phyloP scores from a whole-genome alignment of 1,284 basidiomycete genomes.

The Heterobasidion irregulare region DNA sequence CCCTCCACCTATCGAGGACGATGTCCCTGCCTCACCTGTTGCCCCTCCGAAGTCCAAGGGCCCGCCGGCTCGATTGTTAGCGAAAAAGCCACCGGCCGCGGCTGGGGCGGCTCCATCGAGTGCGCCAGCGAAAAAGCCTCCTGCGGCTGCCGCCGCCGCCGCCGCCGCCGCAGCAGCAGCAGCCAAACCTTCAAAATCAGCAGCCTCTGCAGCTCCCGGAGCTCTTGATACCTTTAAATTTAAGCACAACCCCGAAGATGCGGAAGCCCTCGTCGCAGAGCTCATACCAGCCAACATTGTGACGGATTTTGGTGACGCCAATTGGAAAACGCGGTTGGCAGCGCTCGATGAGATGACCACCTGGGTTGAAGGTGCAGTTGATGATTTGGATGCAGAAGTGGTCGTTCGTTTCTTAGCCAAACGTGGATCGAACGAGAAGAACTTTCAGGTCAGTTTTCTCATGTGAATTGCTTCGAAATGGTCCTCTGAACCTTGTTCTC shows the following conservation, averaged over 20 bases:
- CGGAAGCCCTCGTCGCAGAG: conserved; percentile 73
- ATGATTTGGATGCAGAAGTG: conserved; percentile 80
- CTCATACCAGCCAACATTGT: conserved; percentile 69
- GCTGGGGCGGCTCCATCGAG: conserved; percentile 21
- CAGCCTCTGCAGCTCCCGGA: conserved; percentile 36
- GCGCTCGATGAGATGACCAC: conserved; percentile 80
- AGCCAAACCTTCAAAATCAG: conserved; percentile 44
- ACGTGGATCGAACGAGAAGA: conserved; percentile 97
- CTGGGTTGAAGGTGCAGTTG: conserved; percentile 73
- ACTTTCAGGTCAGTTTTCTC: conserved; percentile 74
- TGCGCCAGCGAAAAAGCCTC: conserved; percentile 35
- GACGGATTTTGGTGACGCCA: conserved; percentile 72
- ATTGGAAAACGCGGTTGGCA: conserved; percentile 91
- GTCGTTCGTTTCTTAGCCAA: conserved; percentile 87
- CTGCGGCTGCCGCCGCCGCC: conserved; percentile 27
- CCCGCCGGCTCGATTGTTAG: conserved; percentile 40
- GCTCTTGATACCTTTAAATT: conserved; percentile 84
- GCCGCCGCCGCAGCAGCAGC: conserved; percentile 29
- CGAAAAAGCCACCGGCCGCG: conserved; percentile 43
- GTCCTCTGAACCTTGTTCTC: conserved; percentile 1
- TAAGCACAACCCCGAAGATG: conserved; percentile 88
- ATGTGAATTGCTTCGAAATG: conserved; percentile 2
- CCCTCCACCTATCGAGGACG: conserved; percentile 13
- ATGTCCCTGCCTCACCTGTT: conserved; percentile 29
- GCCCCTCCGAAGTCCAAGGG: conserved; percentile 38